phyloP scores from a whole-genome alignment of 2,329 filamentous ascomycete species.

The Hypoxylon sp. region DNA sequence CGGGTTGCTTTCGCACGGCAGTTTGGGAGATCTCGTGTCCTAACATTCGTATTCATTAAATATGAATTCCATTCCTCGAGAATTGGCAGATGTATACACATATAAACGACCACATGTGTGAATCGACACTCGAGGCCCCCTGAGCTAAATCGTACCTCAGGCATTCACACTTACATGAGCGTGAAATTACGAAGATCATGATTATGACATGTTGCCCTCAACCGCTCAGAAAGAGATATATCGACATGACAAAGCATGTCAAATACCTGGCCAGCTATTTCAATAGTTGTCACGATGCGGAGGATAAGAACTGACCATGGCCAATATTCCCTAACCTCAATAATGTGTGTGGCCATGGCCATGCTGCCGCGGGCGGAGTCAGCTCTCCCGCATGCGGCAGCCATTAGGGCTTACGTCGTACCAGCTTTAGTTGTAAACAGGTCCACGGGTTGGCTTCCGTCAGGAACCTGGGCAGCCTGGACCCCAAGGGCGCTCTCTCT shows the following conservation, averaged over 20 bases:
- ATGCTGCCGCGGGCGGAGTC: too few species aligned
- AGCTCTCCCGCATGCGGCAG: slow-evolving; percentile 2
- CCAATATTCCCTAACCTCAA: slow-evolving; percentile 19
- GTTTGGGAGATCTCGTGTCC: neutral
- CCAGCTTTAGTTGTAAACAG: slow-evolving; percentile 3
- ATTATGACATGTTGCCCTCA: too few species aligned
- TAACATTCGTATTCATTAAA: neutral
- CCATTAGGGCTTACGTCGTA: neutral
- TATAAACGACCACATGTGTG: neutral
- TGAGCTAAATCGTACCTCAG: too few species aligned
- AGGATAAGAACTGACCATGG: slow-evolving; percentile 17
- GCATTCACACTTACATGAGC: neutral
- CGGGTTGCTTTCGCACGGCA: neutral
- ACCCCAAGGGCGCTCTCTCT: neutral
- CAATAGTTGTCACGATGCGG: slow-evolving; percentile 21
- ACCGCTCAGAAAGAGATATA: too few species aligned
- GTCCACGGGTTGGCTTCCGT: slow-evolving; percentile 25
- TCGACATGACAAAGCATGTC: slow-evolving; percentile 14
- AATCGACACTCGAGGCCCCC: neutral
- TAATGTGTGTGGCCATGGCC: slow-evolving; percentile 6
- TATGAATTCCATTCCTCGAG: neutral
- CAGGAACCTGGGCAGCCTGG: slow-evolving; percentile 1
- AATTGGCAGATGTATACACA: neutral
- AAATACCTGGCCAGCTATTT: neutral
- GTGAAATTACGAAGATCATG: neutral